These are phyloP conservation scores for Boechera stricta DNA, from an alignment of 345 rosid species.

Conservation along the genomic window DNA sequence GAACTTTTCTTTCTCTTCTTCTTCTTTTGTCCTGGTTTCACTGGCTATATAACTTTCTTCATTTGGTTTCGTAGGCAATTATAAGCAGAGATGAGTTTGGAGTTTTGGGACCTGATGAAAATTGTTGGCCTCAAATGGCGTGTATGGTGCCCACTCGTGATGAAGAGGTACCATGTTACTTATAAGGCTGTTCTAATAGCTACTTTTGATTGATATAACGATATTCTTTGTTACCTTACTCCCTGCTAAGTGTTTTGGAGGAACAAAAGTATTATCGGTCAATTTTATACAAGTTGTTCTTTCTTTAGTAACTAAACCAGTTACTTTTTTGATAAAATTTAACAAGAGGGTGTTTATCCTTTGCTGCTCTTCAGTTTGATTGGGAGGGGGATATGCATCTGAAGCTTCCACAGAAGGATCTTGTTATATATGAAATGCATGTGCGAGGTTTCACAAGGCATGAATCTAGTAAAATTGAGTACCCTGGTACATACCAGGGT, in stretches of 20 bases:
- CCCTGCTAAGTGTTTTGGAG: background rate
- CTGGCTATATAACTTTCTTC: background rate
- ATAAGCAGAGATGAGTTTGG: slow-evolving; percentile 89
- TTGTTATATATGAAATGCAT: slow-evolving; percentile 93
- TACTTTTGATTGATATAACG: background rate
- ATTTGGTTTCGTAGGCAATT: slow-evolving; percentile 61
- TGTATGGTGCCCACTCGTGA: slow-evolving; percentile 69
- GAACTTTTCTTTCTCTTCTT: background rate
- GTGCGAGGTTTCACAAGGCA: slow-evolving; percentile 91
- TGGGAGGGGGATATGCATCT: slow-evolving; percentile 97
- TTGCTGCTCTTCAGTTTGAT: slow-evolving; percentile 68
- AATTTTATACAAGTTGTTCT: background rate
- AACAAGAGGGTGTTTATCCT: too few relatives aligned
- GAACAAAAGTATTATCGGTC: background rate
- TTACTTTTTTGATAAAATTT: too few relatives aligned
- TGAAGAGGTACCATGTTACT: slow-evolving; percentile 59
- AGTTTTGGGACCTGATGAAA: slow-evolving; percentile 63
- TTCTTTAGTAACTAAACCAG: background rate
- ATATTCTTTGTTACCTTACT: background rate
- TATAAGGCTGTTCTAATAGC: background rate
- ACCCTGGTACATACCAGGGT: slow-evolving; percentile 89
- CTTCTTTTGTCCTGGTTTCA: background rate
- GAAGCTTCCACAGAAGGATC: slow-evolving; percentile 73
- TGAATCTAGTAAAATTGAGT: slow-evolving; percentile 71
- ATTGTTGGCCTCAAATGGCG: slow-evolving; percentile 97